phyloP scores from a whole-genome alignment of 805 yeast species.

The Suhomyces sp. region DNA sequence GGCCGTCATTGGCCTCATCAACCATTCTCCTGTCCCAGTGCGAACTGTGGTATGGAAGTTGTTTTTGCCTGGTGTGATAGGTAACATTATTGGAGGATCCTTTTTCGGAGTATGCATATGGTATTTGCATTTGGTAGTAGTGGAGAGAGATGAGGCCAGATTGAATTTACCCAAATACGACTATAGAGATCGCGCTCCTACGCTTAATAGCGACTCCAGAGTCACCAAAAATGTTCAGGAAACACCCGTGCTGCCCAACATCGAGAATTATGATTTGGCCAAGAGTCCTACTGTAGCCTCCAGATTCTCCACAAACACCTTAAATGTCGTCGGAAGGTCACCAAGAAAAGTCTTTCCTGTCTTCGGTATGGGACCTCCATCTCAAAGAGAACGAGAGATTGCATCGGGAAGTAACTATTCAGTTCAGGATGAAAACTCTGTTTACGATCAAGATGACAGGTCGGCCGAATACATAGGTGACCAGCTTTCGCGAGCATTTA shows the following conservation, averaged over 20 bases:
- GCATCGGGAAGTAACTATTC: conserved; percentile 33
- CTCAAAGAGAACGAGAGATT: conserved; percentile 53
- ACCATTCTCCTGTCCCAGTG: conserved; percentile 62
- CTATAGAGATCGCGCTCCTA: conserved; percentile 78
- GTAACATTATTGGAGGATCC: conserved; percentile 78
- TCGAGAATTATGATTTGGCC: conserved; percentile 1
- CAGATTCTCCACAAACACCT: neutral
- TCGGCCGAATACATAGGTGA: conserved; percentile 23
- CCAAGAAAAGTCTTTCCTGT: conserved; percentile 83
- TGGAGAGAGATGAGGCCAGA: conserved; percentile 63
- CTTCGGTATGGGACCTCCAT: conserved; percentile 70
- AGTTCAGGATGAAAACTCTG: conserved; percentile 5
- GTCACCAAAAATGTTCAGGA: conserved; percentile 48
- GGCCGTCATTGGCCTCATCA: conserved; percentile 62
- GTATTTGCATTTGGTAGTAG: conserved; percentile 69
- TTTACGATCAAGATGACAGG: conserved; percentile 7
- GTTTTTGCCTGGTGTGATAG: conserved; percentile 66
- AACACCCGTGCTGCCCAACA: neutral
- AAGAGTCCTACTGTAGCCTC: conserved; percentile 9
- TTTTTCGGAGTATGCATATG: conserved; percentile 67
- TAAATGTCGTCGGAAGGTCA: conserved; percentile 29
- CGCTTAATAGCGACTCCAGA: conserved; percentile 71
- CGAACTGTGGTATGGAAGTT: conserved; percentile 70
- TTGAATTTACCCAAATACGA: conserved; percentile 67
- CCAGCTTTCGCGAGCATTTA: conserved; percentile 14